A percentile compares a stretch with the other conserved stretches of the same genome.
Evolutionary conservation across 345 rosid species (phyloP).

Genomic region (Hypericum perforatum): DNA sequence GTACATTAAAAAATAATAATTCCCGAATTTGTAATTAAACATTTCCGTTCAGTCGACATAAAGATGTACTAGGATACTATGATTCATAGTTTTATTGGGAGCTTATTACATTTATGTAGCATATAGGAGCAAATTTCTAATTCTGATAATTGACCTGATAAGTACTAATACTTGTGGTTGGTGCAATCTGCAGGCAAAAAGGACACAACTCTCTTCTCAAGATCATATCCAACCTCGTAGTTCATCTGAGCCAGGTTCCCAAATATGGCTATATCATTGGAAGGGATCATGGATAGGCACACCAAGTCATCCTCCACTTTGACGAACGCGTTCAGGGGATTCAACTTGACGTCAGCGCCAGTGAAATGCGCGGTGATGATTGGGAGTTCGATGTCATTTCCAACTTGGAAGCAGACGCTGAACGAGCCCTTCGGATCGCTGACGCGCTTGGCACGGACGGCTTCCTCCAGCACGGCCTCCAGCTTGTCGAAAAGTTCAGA

Average conservation of each 20-base stretch:
- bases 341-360: conserved; percentile 38
- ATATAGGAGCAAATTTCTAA: too few relatives aligned
- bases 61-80: too few relatives aligned
- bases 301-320: conserved; percentile 14
- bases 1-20: too few relatives aligned
- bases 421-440: conserved; percentile 25
- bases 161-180: neutral
- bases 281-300: conserved; percentile 30
- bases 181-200: conserved; percentile 37
- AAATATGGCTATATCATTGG: conserved; percentile 18
- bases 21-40: too few relatives aligned
- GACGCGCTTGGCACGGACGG: conserved; percentile 23
- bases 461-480: conserved; percentile 19
- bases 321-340: conserved; percentile 24
- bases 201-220: conserved; percentile 24
- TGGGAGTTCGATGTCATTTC: conserved; percentile 21
- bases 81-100: too few relatives aligned
- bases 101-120: too few relatives aligned
- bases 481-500: conserved; percentile 26
- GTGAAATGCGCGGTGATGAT: conserved; percentile 40
- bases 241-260: conserved; percentile 40
- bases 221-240: conserved; percentile 35
- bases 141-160: too few relatives aligned
- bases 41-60: too few relatives aligned
- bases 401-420: conserved; percentile 21